Base-by-base conservation (phyloP, 2,329 filamentous ascomycete species). In the Colletotrichum agaves region DNA sequence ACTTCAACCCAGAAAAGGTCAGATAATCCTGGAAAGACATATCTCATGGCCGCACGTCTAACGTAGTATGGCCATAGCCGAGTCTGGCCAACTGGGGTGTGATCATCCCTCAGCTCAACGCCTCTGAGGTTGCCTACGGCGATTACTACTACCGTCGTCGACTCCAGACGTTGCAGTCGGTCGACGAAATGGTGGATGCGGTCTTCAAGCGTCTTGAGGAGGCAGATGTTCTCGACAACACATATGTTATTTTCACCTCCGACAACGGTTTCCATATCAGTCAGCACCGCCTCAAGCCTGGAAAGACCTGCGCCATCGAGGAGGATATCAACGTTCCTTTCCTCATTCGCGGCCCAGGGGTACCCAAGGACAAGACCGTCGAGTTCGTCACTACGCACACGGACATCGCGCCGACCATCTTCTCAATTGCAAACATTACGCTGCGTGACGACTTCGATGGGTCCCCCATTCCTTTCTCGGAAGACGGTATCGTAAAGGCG, bases 1-100 rank as follows among this genome's bases (percentile, higher is more conserved):
- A 88, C 74, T 93, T 93, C 76, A 93, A 93, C 71, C 90, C 90
- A 0, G 82, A 87, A 3, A 78, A 80, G 69, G 85, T 86, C 8
- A 63, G 15, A 2, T 13, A 3, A 27, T 49, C 23, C 46, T 49
- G 21, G 11, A 44, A 44, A n/a, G 4, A 5, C 21, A 31, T 15
- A 3, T 8, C 12, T 27, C 5, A 5, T 27, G 7, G 1, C 8
- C n/a, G 6, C 46, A 27, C 17, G 5, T 15, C 49, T 53, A 35
- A 62, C 35, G 11, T 35, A 12, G 7, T 5, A 13, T 13, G 11
- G 23, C 23, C 23, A 37, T 33, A 77, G 74, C 77, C 80, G 3
- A 78, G 78, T 10, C 79, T 78, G 39, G 84, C 81, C n/a, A 81
- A 76, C 44, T 87, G 84, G 83, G 75, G 87, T 12, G 74, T 75